Base-by-base conservation (phyloP, 2,329 filamentous ascomycete genomes). In the Gliomastix tumulicola region DNA sequence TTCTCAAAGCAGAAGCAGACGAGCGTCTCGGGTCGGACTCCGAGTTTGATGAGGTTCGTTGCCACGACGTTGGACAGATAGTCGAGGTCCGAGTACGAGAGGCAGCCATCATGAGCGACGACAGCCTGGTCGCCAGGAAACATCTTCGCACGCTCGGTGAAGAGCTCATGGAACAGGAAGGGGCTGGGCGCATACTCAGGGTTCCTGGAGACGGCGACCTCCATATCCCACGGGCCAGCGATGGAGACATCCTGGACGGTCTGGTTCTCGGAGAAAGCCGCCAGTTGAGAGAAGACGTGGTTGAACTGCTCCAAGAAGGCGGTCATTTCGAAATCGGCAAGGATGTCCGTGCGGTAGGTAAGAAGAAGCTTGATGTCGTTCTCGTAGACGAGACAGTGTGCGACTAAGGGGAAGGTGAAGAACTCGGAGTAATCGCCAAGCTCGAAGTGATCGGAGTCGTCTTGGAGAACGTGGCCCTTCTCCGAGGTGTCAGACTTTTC, bases 11-110 rank as follows among this genome's bases (percentile, higher is more conserved):
- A 34, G 17, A 34, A 21, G 3, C 16, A 19, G n/a, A 34, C 32
- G n/a, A 34, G 17, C 11, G 32, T 50, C 39, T 34, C 55, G 2
- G 46, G 47, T 3, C 39, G 25, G 12, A 63, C 46, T 7, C 54
- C 54, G 12, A 37, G 23, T 6, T 5, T 17, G n/a, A 25, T 21
- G 6, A 47, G 30, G 12, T 42, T 13, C 5, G 30, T 32, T 3
- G 32, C 37, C 4, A 39, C 12, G 12, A 35, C n/a, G n/a, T 13
- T 15, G 2, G 37, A 39, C 16, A 34, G 16, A 8, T 10, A 13
- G 17, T 39, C 37, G 13, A 39, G 37, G 15, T 39, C 37, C 7
- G 23, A 19, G 19, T 39, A 39, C 7, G 32, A 34, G 28, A 13
- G 37, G 11, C 28, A 37, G 27, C 28, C 41, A 9, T 37, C 32